These are phyloP conservation scores for Schwanniomyces yamadae DNA, from an alignment of 805 yeast species.

Conservation along the genomic window DNA sequence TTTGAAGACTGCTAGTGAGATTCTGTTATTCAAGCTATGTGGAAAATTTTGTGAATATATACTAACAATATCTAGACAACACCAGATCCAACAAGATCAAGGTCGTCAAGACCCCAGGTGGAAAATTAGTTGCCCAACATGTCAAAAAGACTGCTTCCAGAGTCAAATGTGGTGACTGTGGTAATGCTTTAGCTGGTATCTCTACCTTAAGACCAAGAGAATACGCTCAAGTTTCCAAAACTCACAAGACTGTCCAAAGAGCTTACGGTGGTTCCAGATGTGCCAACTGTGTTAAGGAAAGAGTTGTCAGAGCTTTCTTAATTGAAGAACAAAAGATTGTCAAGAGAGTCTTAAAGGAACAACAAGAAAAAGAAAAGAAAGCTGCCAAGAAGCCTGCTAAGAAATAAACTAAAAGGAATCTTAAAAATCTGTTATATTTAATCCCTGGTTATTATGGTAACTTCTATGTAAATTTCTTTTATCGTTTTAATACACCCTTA, in stretches of 20 bases:
- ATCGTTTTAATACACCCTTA: slow-evolving; percentile 6
- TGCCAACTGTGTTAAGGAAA: slow-evolving; percentile 98
- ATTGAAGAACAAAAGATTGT: slow-evolving; percentile 99
- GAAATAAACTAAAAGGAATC: slow-evolving; percentile 6
- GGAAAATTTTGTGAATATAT: too few species aligned
- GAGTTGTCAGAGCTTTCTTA: slow-evolving; percentile 99
- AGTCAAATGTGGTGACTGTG: slow-evolving; percentile 89
- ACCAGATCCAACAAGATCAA: slow-evolving; percentile 99
- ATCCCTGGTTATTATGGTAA: slow-evolving; percentile 6
- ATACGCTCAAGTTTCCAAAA: slow-evolving; percentile 92
- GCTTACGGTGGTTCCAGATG: slow-evolving; percentile 99
- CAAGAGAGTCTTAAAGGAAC: slow-evolving; percentile 98
- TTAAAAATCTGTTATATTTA: slow-evolving; percentile 6
- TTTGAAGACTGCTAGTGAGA: too few species aligned
- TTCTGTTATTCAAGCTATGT: too few species aligned
- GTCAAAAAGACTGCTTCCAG: slow-evolving; percentile 86
- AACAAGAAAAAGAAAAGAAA: slow-evolving; percentile 81
- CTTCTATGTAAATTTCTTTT: slow-evolving; percentile 4
- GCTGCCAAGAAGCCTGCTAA: slow-evolving; percentile 17
- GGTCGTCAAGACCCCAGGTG: slow-evolving; percentile 99
- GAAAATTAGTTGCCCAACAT: slow-evolving; percentile 97
- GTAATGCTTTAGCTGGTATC: slow-evolving; percentile 79
- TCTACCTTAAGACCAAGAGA: slow-evolving; percentile 97
- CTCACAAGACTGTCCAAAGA: slow-evolving; percentile 98
- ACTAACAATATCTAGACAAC: too few species aligned